phyloP scores from a whole-genome alignment of 768 basidiomycete species.

The Pilatotrama ljubarskyi region DNA sequence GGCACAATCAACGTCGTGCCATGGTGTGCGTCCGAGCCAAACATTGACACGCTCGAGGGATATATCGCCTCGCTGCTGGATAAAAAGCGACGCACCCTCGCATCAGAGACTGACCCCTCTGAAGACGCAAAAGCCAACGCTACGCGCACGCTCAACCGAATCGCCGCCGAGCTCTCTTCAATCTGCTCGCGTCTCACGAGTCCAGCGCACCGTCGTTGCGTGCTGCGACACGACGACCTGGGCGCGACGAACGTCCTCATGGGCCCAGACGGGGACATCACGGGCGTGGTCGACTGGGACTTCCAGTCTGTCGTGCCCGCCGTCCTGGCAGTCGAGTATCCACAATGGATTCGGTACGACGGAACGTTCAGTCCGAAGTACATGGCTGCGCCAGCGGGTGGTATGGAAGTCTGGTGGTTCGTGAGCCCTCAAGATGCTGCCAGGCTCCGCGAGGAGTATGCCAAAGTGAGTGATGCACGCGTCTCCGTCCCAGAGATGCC shows the following conservation, averaged over 20 bases:
- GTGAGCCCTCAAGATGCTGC: constrained; percentile 2
- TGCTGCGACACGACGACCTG: constrained; percentile 24
- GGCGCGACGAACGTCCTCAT: constrained; percentile 21
- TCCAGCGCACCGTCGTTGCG: constrained; percentile 13
- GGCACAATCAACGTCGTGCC: neutral
- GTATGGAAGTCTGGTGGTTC: neutral
- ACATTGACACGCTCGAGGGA: neutral
- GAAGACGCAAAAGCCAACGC: neutral
- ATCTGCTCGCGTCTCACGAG: neutral
- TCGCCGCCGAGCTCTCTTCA: neutral
- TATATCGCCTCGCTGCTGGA: constrained; percentile 1
- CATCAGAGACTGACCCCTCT: neutral
- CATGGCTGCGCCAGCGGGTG: too few relatives aligned
- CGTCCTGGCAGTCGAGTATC: constrained; percentile 27
- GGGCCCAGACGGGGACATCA: constrained; percentile 18
- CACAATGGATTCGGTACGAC: constrained; percentile 28
- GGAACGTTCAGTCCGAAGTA: neutral
- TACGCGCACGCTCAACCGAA: neutral
- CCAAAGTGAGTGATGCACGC: neutral
- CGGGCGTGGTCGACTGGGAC: constrained; percentile 29
- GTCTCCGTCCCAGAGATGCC: neutral
- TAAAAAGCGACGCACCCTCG: neutral
- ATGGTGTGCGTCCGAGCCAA: neutral
- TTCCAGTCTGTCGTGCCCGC: constrained; percentile 24
- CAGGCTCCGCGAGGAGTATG: constrained; percentile 6